phyloP scores from a whole-genome alignment of 768 basidiomycete genomes.

The Candolleomyces eurysporus region DNA sequence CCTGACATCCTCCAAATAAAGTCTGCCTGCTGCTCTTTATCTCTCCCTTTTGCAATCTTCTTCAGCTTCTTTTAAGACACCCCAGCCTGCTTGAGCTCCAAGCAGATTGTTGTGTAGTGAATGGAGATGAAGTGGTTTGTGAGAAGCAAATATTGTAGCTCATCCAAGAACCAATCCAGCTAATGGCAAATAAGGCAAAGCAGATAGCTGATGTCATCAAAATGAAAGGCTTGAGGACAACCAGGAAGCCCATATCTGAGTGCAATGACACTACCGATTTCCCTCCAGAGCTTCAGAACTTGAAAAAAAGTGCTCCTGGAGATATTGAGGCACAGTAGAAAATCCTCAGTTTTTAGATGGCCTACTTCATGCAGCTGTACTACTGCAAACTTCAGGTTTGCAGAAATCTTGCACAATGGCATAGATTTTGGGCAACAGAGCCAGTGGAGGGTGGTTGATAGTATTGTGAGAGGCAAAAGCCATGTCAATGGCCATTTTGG shows the following conservation, averaged over 20 bases:
- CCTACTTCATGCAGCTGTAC: constrained; percentile 19
- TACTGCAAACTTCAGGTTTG: constrained; percentile 26
- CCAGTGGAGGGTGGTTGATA: too few species aligned
- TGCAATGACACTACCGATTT: constrained; percentile 24
- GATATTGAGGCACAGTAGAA: constrained; percentile 20
- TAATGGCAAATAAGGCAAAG: constrained; percentile 16
- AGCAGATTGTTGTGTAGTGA: constrained; percentile 30
- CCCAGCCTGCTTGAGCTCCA: constrained; percentile 25
- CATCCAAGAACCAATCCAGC: constrained; percentile 33
- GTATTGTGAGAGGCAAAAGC: too few species aligned
- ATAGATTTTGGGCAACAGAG: too few species aligned
- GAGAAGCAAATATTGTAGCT: constrained; percentile 23
- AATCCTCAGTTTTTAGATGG: constrained; percentile 16
- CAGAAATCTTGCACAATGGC: constrained; percentile 19
- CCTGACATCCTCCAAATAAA: constrained; percentile 24
- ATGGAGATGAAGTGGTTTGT: constrained; percentile 30
- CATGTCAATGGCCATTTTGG: too few species aligned
- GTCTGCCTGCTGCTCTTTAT: constrained; percentile 21
- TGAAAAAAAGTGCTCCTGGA: constrained; percentile 20
- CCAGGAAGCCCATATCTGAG: not conserved
- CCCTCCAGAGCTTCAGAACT: constrained; percentile 18
- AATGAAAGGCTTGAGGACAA: not conserved
- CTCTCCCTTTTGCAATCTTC: constrained; percentile 29
- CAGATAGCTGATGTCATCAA: constrained; percentile 24
- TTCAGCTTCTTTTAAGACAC: constrained; percentile 27